Evolutionary conservation across 2,329 filamentous ascomycete species (phyloP).

Genomic region (Westerdykella aurantiaca): DNA sequence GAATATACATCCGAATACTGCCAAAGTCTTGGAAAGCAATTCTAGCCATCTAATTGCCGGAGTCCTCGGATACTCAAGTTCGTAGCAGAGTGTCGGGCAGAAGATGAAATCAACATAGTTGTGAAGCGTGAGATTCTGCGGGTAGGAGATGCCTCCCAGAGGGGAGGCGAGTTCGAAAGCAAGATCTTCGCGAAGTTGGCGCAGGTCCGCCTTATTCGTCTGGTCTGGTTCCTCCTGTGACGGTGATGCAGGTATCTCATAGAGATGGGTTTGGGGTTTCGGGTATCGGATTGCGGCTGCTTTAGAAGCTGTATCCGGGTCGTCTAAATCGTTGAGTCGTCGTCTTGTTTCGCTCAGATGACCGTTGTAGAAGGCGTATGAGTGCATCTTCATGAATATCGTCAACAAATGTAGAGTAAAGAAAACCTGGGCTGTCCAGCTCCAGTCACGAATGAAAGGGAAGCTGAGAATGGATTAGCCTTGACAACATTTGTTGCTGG

Average conservation of each 20-base stretch:
- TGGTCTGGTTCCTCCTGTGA: slow-evolving; percentile 43
- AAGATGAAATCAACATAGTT: slow-evolving; percentile 86
- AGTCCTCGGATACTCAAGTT: slow-evolving; percentile 88
- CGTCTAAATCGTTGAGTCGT: slow-evolving; percentile 72
- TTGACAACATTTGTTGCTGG: neutral
- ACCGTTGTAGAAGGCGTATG: slow-evolving; percentile 96
- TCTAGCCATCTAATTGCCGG: slow-evolving; percentile 69
- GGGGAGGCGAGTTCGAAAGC: slow-evolving; percentile 88
- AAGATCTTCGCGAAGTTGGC: slow-evolving; percentile 73
- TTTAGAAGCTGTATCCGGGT: slow-evolving; percentile 63
- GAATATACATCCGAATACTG: slow-evolving; percentile 95
- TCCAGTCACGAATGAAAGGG: slow-evolving; percentile 83
- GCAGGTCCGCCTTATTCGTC: slow-evolving; percentile 41
- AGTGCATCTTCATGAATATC: slow-evolving; percentile 98
- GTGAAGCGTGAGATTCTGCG: slow-evolving; percentile 71
- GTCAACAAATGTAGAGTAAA: slow-evolving; percentile 85
- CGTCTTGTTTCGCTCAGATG: slow-evolving; percentile 84
- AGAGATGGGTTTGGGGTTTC: slow-evolving; percentile 44
- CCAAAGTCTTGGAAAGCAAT: slow-evolving; percentile 76
- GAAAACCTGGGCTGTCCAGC: slow-evolving; percentile 96
- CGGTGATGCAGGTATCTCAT: slow-evolving; percentile 45
- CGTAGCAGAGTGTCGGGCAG: slow-evolving; percentile 95
- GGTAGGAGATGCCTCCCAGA: slow-evolving; percentile 83
- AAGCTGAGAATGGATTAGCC: slow-evolving; percentile 42
- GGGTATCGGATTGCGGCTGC: slow-evolving; percentile 72